phyloP scores from a whole-genome alignment of 1,284 basidiomycete genomes.

The Puccinia polysora region DNA sequence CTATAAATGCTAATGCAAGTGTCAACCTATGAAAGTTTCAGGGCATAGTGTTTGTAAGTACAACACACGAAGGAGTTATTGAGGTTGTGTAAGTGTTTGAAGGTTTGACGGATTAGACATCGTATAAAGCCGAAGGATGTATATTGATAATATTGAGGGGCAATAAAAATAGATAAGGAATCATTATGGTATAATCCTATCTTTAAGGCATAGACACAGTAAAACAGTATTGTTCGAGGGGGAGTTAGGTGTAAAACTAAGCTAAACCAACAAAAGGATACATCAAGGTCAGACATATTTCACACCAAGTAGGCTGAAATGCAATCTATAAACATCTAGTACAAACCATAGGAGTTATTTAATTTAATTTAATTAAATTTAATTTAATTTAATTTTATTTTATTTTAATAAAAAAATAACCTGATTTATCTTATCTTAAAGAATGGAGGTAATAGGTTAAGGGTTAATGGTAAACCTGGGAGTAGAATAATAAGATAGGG shows the following conservation, averaged over 20 bases:
- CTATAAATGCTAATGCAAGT: conserved; percentile 1
- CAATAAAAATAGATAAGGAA: conserved; percentile 1
- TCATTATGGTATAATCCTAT: neutral
- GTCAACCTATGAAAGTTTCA: conserved; percentile 6
- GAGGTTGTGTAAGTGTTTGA: conserved; percentile 8
- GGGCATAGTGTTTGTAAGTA: conserved; percentile 9
- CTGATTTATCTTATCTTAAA: neutral
- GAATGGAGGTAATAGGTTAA: neutral
- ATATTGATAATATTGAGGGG: conserved; percentile 12
- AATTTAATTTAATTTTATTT: no score
- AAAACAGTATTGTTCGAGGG: neutral
- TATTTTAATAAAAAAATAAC: conserved; percentile 12
- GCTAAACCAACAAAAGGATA: conserved; percentile 3
- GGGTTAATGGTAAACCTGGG: neutral
- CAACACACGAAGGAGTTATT: conserved; percentile 9
- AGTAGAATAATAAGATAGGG: neutral
- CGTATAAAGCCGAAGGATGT: conserved; percentile 9
- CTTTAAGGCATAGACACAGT: neutral
- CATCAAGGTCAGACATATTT: neutral
- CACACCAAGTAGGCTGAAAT: no score
- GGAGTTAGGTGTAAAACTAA: neutral
- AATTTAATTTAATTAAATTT: no score
- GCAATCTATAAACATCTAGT: no score
- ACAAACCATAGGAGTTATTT: no score
- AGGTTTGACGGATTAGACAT: neutral